phyloP scores from a whole-genome alignment of 2,329 filamentous ascomycete genomes.

The Arthrinium phaeospermum region DNA sequence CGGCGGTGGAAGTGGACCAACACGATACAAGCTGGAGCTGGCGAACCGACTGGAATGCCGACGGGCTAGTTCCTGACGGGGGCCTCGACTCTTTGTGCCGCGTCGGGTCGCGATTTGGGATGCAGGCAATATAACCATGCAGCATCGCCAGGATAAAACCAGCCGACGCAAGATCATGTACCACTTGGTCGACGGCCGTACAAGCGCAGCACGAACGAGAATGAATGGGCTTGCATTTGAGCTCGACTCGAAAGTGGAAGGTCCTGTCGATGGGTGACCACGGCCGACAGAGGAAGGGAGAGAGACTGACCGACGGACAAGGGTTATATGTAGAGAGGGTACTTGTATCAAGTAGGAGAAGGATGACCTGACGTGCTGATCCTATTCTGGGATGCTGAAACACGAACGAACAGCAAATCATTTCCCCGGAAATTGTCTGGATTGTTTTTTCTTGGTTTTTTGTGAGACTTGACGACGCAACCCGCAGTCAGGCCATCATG shows the following conservation, averaged over 20 bases:
- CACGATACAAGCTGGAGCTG: not conserved
- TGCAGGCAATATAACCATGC: slow-evolving; percentile 10
- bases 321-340: not conserved
- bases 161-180: not conserved
- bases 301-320: not conserved
- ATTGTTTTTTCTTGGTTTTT: not conserved
- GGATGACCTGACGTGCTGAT: not conserved
- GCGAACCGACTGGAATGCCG: not conserved
- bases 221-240: not conserved
- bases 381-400: slow-evolving; percentile 13
- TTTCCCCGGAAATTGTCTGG: slow-evolving; percentile 9
- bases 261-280: too few relatives aligned
- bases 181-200: not conserved
- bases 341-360: not conserved
- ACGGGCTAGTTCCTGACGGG: not conserved
- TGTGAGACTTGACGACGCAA: slow-evolving; percentile 4
- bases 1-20: not conserved
- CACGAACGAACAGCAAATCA: slow-evolving; percentile 17
- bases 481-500: not conserved
- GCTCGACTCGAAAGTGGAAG: not conserved
- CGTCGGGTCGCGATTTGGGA: slow-evolving; percentile 4
- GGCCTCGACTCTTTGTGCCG: slow-evolving; percentile 1
- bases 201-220: not conserved
- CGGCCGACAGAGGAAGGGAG: not conserved
- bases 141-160: slow-evolving; percentile 12